Percentiles rank a stretch among this genome's conserved stretches.
phyloP scores from a whole-genome alignment of 1,284 basidiomycete genomes.

The Hemileia vastatrix region DNA sequence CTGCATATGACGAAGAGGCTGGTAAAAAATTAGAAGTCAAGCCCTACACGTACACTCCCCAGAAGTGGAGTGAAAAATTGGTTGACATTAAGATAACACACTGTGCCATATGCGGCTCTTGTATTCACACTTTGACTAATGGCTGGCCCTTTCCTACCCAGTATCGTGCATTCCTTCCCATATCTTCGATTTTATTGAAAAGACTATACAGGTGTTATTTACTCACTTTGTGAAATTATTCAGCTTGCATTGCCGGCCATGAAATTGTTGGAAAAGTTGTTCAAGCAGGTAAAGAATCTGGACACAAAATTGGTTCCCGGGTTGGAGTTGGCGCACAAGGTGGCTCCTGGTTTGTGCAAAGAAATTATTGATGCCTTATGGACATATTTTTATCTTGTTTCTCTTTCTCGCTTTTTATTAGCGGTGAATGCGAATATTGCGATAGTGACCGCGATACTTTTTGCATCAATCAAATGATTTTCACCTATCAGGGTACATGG shows the following conservation, averaged over 20 bases:
- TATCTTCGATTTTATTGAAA: too few species aligned
- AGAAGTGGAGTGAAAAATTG: constrained; percentile 11
- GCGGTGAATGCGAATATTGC: constrained; percentile 11
- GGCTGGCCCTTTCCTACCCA: constrained; percentile 12
- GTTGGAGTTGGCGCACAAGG: constrained; percentile 18
- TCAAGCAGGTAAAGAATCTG: constrained; percentile 8
- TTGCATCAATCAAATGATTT: constrained; percentile 11
- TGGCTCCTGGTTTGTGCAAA: constrained; percentile 6
- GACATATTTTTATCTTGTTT: too few species aligned
- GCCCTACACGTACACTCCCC: constrained; percentile 4
- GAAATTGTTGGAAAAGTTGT: constrained; percentile 17
- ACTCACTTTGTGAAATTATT: too few species aligned
- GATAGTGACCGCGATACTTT: constrained; percentile 2
- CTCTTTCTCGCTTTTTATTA: background rate
- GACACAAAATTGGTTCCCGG: constrained; percentile 2
- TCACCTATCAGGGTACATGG: constrained; percentile 19
- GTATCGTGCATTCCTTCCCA: constrained; percentile 13
- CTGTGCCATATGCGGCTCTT: constrained; percentile 18
- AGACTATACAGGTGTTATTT: too few species aligned
- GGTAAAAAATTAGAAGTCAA: background rate
- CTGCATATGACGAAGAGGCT: background rate
- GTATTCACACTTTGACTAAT: constrained; percentile 18
- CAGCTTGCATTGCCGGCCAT: too few species aligned
- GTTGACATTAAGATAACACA: constrained; percentile 15
- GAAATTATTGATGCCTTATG: too few species aligned